phyloP scores from a whole-genome alignment of 139 green algal species.

The Edaphochlamys debaryana region DNA sequence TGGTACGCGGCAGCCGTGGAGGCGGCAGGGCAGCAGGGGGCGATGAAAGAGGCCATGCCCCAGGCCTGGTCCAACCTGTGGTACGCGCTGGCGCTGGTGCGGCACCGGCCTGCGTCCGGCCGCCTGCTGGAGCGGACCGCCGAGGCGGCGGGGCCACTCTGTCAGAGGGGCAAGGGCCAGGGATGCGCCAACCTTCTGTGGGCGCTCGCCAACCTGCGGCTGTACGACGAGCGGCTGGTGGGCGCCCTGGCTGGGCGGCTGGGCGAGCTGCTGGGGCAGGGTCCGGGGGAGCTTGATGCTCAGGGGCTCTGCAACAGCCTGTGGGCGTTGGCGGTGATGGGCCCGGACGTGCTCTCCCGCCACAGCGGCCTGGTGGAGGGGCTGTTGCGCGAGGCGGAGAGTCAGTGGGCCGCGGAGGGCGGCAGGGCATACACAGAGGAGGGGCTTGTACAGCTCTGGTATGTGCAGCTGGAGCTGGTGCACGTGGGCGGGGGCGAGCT shows the following conservation, averaged over 20 bases:
- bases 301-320: not conserved
- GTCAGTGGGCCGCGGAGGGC: not conserved
- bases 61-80: not conserved
- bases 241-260: not conserved
- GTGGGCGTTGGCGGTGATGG: too few relatives aligned
- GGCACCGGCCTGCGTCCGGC: not conserved
- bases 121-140: not conserved
- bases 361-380: not conserved
- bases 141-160: not conserved
- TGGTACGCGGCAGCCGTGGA: not conserved
- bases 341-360: too few relatives aligned
- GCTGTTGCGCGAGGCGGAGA: too few relatives aligned
- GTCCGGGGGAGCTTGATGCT: not conserved
- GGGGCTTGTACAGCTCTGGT: not conserved
- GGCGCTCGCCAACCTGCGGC: not conserved
- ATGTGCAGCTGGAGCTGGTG: not conserved
- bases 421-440: too few relatives aligned
- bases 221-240: not conserved
- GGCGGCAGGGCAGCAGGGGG: not conserved
- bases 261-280: not conserved
- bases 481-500: too few relatives aligned
- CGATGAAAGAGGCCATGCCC: not conserved
- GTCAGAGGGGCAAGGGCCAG: not conserved
- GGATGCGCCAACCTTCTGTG: not conserved
- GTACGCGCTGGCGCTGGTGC: not conserved